A percentile compares a stretch with the other conserved stretches of the same genome.
These are phyloP conservation scores for Kalaharituber pfeilii DNA, from an alignment of 2,329 filamentous ascomycete genomes.

Conservation along the genomic window DNA sequence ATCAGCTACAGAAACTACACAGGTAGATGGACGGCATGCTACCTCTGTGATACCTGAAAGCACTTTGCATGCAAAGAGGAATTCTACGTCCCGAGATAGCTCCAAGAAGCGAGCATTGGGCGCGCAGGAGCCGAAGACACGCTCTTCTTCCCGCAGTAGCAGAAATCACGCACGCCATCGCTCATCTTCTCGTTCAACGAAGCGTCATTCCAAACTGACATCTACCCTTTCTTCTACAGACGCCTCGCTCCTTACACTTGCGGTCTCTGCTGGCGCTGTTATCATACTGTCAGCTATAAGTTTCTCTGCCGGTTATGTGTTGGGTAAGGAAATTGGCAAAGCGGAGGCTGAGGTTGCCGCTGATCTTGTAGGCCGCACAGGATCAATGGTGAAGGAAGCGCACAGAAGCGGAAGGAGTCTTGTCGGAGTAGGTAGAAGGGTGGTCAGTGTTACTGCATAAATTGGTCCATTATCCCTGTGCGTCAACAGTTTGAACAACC, in stretches of 20 bases:
- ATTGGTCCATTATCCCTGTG: too few species aligned
- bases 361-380: constrained; percentile 19
- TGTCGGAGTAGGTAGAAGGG: constrained; percentile 2
- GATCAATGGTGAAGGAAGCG: constrained; percentile 8
- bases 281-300: constrained; percentile 51
- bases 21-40: background rate
- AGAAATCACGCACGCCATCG: background rate
- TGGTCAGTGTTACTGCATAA: constrained; percentile 4
- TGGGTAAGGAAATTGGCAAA: constrained; percentile 47
- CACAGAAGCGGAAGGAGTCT: constrained; percentile 8
- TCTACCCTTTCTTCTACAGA: constrained; percentile 2
- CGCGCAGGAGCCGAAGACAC: background rate
- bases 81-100: background rate
- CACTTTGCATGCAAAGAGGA: background rate
- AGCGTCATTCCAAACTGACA: constrained; percentile 3
- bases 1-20: background rate
- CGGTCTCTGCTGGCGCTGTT: constrained; percentile 39
- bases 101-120: constrained; percentile 4
- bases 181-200: background rate
- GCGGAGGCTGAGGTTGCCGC: constrained; percentile 38
- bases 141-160: background rate
- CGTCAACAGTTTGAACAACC: too few species aligned
- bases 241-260: constrained; percentile 12
- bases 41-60: background rate
- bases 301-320: constrained; percentile 51